Conservation (phyloP, 169 alveolate genomes). For the Besnoitia besnoiti region DNA sequence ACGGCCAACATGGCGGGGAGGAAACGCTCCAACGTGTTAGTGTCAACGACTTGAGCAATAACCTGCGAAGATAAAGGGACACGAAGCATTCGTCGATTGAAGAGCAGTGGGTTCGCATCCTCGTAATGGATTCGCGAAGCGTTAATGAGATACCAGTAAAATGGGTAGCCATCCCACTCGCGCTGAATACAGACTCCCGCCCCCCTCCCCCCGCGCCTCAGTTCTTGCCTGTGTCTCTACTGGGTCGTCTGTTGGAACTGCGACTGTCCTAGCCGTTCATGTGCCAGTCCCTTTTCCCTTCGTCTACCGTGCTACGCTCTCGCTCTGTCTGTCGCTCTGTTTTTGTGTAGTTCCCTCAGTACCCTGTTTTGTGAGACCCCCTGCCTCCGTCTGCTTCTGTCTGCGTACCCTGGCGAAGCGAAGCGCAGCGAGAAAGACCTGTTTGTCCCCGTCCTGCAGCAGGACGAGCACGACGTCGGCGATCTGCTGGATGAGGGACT, state of each 20-base stretch:
- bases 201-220: no score
- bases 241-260: no score
- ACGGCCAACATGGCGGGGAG: neutral
- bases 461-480: conserved; percentile 46
- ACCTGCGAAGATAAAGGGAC: neutral
- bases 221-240: no score
- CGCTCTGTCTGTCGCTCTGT: neutral
- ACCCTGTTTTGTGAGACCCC: neutral
- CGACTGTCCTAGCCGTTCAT: no score
- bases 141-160: no score
- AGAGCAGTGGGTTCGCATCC: no score
- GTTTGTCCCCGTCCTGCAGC: conserved; percentile 39
- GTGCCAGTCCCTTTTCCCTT: neutral
- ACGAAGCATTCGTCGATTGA: no score
- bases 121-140: no score
- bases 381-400: neutral
- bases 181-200: no score
- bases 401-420: conserved; percentile 42
- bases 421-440: conserved; percentile 42
- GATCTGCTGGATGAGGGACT: neutral
- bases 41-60: neutral
- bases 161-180: no score
- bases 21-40: neutral
- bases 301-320: neutral
- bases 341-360: neutral